phyloP scores from a whole-genome alignment of 371 early-diverging fungal species.

The Lichtheimia ramosa region DNA sequence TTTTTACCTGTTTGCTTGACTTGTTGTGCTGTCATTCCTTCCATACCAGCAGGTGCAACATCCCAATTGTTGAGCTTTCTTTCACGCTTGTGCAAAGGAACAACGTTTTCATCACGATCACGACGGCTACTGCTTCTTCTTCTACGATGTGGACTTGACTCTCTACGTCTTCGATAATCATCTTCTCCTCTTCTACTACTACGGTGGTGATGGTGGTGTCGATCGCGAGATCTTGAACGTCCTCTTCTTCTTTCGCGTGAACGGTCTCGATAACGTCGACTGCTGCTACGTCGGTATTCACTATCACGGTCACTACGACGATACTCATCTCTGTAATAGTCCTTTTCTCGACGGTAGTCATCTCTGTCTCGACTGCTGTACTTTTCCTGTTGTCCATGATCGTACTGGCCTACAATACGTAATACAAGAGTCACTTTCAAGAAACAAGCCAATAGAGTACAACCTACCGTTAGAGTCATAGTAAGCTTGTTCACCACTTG shows the following conservation, averaged over 20 bases:
- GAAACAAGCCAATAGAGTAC: no score
- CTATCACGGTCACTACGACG: slow-evolving; percentile 28
- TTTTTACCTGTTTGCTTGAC: slow-evolving; percentile 86
- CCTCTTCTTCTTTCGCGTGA: slow-evolving; percentile 39
- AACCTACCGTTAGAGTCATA: slow-evolving; percentile 20
- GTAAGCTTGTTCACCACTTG: slow-evolving; percentile 18
- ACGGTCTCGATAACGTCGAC: slow-evolving; percentile 41
- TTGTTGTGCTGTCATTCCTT: slow-evolving; percentile 83
- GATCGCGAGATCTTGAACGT: slow-evolving; percentile 29
- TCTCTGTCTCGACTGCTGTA: background rate
- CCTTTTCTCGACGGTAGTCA: slow-evolving; percentile 13
- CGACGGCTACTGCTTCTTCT: slow-evolving; percentile 38
- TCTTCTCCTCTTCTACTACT: slow-evolving; percentile 30
- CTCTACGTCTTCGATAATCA: slow-evolving; percentile 37
- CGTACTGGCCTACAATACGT: slow-evolving; percentile 8
- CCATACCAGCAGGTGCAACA: slow-evolving; percentile 89
- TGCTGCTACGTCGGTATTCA: slow-evolving; percentile 27
- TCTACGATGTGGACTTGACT: slow-evolving; percentile 37
- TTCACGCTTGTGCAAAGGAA: slow-evolving; percentile 79
- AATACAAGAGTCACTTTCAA: background rate
- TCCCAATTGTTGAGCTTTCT: slow-evolving; percentile 93
- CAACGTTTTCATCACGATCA: slow-evolving; percentile 52
- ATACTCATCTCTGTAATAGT: slow-evolving; percentile 10
- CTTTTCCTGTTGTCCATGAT: slow-evolving; percentile 8
- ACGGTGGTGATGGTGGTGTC: slow-evolving; percentile 12